phyloP scores from a whole-genome alignment of 441 rosid species.

The Pelargonium citronellum region DNA sequence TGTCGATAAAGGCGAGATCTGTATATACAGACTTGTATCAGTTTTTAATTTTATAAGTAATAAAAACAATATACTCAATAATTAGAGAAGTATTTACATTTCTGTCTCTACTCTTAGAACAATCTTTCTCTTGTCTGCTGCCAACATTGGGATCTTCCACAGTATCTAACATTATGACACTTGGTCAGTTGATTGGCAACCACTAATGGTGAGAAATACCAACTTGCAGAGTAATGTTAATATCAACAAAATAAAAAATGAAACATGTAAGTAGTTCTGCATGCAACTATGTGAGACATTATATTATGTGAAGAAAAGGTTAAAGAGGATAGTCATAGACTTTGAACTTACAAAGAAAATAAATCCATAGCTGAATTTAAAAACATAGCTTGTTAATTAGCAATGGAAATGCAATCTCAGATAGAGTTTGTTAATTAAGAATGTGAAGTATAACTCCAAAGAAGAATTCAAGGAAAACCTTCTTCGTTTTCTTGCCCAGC shows the following conservation, averaged over 20 bases:
- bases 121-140: conserved; percentile 44
- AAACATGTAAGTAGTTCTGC: not conserved
- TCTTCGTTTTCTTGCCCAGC: conserved; percentile 60
- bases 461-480: conserved; percentile 33
- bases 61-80: conserved; percentile 3
- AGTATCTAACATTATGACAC: conserved; percentile 33
- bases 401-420: not conserved
- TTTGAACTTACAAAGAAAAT: not conserved
- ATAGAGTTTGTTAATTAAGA: no score
- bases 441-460: not conserved
- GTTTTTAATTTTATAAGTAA: conserved; percentile 17
- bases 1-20: conserved; percentile 76
- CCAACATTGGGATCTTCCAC: conserved; percentile 37
- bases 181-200: conserved; percentile 16
- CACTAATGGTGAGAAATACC: not conserved
- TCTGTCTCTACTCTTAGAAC: conserved; percentile 59
- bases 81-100: conserved; percentile 43
- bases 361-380: not conserved
- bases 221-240: not conserved
- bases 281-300: not conserved
- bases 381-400: not conserved
- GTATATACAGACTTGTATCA: conserved; percentile 33
- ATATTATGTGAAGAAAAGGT: not conserved
- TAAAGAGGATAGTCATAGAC: not conserved
- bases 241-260: not conserved